Evolutionary conservation across 805 yeast genomes (phyloP).

Genomic region (Metschnikowia bowlesiae): DNA sequence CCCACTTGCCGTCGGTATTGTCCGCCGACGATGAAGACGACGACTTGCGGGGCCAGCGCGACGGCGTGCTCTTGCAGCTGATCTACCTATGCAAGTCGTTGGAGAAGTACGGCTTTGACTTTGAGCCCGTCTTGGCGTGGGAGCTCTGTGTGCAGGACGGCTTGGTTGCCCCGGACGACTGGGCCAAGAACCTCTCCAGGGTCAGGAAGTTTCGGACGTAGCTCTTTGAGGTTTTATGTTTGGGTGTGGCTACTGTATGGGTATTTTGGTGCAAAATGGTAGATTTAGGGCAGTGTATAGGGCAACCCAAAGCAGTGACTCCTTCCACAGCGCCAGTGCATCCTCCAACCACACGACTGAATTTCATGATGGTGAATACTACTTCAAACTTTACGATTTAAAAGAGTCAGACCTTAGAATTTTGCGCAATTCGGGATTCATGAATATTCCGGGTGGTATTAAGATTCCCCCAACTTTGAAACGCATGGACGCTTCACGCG

Average conservation of each 20-base stretch:
- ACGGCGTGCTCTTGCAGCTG: slow-evolving; percentile 74
- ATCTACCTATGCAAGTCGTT: slow-evolving; percentile 87
- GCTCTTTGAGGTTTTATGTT: not conserved
- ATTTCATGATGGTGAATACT: not conserved
- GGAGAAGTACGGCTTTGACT: slow-evolving; percentile 65
- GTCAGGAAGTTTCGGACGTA: slow-evolving; percentile 27
- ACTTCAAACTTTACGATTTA: not conserved
- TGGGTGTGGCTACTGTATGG: too few species aligned
- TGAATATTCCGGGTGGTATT: too few species aligned
- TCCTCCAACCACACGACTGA: too few species aligned
- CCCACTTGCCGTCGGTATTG: slow-evolving; percentile 14
- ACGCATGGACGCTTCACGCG: not conserved
- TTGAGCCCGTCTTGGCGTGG: slow-evolving; percentile 50
- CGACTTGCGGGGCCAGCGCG: slow-evolving; percentile 40
- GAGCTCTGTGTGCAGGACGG: slow-evolving; percentile 29
- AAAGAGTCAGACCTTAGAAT: not conserved
- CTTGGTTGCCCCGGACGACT: slow-evolving; percentile 28
- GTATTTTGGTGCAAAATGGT: too few species aligned
- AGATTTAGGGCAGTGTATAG: too few species aligned
- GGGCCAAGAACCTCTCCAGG: slow-evolving; percentile 33
- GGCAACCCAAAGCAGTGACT: too few species aligned
- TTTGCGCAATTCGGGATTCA: not conserved
- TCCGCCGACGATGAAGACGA: slow-evolving; percentile 26
- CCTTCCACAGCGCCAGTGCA: too few species aligned
- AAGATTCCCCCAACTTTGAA: not conserved